Percentiles rank a stretch among this genome's conserved stretches.
Conservation (phyloP, 1,284 basidiomycete species). For the Spongispora temasekensis region DNA sequence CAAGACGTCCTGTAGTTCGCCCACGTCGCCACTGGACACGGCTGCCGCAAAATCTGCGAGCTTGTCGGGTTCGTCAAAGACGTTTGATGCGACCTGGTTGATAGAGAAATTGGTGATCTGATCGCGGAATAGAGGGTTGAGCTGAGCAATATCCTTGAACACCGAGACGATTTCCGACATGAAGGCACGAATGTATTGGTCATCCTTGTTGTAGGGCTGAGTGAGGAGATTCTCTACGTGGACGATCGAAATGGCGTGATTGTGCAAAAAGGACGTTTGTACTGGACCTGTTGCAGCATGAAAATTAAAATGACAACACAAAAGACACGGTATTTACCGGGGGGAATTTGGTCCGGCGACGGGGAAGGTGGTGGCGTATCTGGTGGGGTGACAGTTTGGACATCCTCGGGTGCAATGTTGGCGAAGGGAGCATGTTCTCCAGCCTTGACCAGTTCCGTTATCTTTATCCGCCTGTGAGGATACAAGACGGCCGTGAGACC, state of each 20-base stretch:
- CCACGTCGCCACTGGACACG: slow-evolving; percentile 88
- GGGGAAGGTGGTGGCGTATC: slow-evolving; percentile 49
- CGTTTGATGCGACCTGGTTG: slow-evolving; percentile 93
- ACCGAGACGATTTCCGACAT: slow-evolving; percentile 97
- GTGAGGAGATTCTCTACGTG: slow-evolving; percentile 85
- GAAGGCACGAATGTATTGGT: slow-evolving; percentile 93
- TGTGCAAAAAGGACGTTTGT: slow-evolving; percentile 90
- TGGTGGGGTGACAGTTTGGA: slow-evolving; percentile 51
- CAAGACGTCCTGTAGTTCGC: slow-evolving; percentile 92
- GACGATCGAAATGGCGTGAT: slow-evolving; percentile 88
- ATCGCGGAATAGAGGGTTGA: slow-evolving; percentile 97
- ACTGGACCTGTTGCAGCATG: slow-evolving; percentile 48
- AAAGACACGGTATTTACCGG: slow-evolving; percentile 10
- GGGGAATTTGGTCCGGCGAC: slow-evolving; percentile 33
- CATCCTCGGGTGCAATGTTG: slow-evolving; percentile 46
- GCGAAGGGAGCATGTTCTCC: slow-evolving; percentile 51
- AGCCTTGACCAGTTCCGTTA: slow-evolving; percentile 83
- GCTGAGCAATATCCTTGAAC: slow-evolving; percentile 98
- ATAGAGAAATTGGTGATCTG: slow-evolving; percentile 98
- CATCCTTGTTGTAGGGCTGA: slow-evolving; percentile 88
- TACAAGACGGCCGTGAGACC: slow-evolving; percentile 94
- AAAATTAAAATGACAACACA: neutral
- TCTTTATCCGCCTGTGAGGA: slow-evolving; percentile 90
- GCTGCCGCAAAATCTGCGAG: slow-evolving; percentile 98
- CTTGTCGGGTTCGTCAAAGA: slow-evolving; percentile 98